Conservation (phyloP, 805 yeast genomes). For the Wickerhamiella parazyma region DNA sequence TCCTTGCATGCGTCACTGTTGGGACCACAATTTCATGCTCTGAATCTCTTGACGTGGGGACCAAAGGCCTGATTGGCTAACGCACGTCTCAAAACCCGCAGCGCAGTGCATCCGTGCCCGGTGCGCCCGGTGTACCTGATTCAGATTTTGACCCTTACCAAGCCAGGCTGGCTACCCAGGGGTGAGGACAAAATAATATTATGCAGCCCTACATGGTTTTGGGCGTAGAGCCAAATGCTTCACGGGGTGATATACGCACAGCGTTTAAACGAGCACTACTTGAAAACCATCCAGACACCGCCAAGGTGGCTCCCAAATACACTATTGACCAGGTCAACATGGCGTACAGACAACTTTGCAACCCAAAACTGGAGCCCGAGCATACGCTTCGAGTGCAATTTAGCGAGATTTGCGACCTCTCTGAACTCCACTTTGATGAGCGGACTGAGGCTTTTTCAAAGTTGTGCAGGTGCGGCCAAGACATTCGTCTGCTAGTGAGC, state of each 20-base stretch:
- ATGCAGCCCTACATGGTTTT: slow-evolving; percentile 41
- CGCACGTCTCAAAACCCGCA: no score
- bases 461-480: slow-evolving; percentile 31
- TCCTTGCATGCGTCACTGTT: background rate
- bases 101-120: no score
- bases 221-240: slow-evolving; percentile 31
- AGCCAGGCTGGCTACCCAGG: background rate
- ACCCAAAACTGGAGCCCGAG: slow-evolving; percentile 32
- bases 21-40: background rate
- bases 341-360: slow-evolving; percentile 46
- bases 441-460: slow-evolving; percentile 23
- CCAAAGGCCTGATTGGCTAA: no score
- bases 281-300: slow-evolving; percentile 63
- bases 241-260: slow-evolving; percentile 33
- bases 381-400: slow-evolving; percentile 40
- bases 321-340: slow-evolving; percentile 37
- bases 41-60: no score
- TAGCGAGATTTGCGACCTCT: slow-evolving; percentile 51
- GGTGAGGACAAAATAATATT: background rate
- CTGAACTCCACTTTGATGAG: slow-evolving; percentile 30
- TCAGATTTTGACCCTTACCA: background rate
- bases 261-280: slow-evolving; percentile 56
- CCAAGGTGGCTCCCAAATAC: background rate
- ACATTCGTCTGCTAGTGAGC: slow-evolving; percentile 43
- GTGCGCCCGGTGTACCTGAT: no score